Conservation (phyloP, 2,329 filamentous ascomycete genomes). For the Aureobasidium musti region DNA sequence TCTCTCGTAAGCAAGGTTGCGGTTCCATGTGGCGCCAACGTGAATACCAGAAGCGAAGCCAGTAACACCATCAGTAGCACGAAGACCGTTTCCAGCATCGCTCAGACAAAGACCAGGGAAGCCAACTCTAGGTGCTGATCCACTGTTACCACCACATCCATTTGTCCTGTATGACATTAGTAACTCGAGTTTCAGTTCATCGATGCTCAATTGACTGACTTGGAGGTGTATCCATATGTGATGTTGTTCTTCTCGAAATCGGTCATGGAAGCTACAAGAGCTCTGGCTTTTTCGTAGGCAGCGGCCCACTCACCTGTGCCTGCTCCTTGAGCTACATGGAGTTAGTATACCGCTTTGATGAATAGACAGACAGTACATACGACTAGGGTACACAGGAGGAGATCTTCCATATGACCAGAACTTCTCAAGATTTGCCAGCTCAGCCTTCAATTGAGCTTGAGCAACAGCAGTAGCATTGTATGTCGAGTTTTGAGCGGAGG, state of each 20-base stretch:
- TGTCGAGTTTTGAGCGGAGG: slow-evolving; percentile 26
- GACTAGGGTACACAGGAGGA: slow-evolving; percentile 39
- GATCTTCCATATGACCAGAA: slow-evolving; percentile 38
- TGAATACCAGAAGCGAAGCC: slow-evolving; percentile 47
- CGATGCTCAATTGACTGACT: neutral
- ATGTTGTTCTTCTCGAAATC: slow-evolving; percentile 44
- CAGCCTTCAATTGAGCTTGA: slow-evolving; percentile 19
- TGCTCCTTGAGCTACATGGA: slow-evolving; percentile 36
- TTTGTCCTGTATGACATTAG: slow-evolving; percentile 31
- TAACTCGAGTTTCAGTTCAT: neutral
- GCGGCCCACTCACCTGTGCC: slow-evolving; percentile 41
- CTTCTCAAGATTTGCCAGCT: slow-evolving; percentile 34
- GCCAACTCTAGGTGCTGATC: slow-evolving; percentile 40
- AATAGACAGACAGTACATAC: slow-evolving; percentile 28
- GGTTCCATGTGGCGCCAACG: slow-evolving; percentile 45
- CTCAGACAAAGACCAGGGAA: slow-evolving; percentile 48
- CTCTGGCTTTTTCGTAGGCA: slow-evolving; percentile 39
- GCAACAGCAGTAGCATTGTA: slow-evolving; percentile 22
- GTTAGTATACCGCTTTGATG: slow-evolving; percentile 5
- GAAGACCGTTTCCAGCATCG: slow-evolving; percentile 48
- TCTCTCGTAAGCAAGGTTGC: slow-evolving; percentile 54
- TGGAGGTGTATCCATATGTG: slow-evolving; percentile 38
- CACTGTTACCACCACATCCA: slow-evolving; percentile 44
- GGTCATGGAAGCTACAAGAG: slow-evolving; percentile 42
- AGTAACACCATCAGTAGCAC: slow-evolving; percentile 48